Base-by-base conservation (phyloP, 345 rosid species). In the Carallia brachiata region DNA sequence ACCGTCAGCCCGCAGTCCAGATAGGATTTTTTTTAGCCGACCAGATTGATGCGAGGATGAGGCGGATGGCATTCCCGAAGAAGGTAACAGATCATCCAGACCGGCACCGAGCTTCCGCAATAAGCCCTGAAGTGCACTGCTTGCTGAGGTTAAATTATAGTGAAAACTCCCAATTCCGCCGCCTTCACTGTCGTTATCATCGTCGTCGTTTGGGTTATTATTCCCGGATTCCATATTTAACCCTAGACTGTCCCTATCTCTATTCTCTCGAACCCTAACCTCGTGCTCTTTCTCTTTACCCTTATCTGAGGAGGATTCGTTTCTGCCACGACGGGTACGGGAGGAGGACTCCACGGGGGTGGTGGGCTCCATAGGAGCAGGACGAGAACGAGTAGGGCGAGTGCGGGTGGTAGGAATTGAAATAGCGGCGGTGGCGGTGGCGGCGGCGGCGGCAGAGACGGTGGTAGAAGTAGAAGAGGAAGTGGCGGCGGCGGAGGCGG, bases 51-150 rank as follows among this genome's bases (percentile, higher is more conserved):
- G 99, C 6, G 98, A 92, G 0, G 93, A 85, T 0, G 98, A 95
- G 1, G 91, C 97, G 0, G 97, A 92, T 40, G 92, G 94, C 66
- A 89, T 84, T 2, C 83, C 97, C 0, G 92, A 75, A 0, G 96
- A 85, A 0, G 99, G 99, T 63, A 96, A 80, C 70, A 96, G 76
- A 78, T 96, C 99, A 59, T 96, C 99, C 52, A 92, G 71, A 5
- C 99, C 99, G 3, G 99, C 98, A 6, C 98, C 99, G 18, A 96
- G 94, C 92, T 92, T 96, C 53, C 99, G 81, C 37, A 95, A 78
- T 52, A 95, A 70, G 7, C 99, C 99, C 73, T 95, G 99, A 13
- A 95, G 79, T 5, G 99, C 99, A 67, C 91, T 95, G 73, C 98
- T 92, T 2, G 99, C 98, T 5, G 99, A 88, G 5, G 90, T 87